These are phyloP conservation scores for Cubamyces lactineus DNA, from an alignment of 768 basidiomycete genomes.

Conservation along the genomic window DNA sequence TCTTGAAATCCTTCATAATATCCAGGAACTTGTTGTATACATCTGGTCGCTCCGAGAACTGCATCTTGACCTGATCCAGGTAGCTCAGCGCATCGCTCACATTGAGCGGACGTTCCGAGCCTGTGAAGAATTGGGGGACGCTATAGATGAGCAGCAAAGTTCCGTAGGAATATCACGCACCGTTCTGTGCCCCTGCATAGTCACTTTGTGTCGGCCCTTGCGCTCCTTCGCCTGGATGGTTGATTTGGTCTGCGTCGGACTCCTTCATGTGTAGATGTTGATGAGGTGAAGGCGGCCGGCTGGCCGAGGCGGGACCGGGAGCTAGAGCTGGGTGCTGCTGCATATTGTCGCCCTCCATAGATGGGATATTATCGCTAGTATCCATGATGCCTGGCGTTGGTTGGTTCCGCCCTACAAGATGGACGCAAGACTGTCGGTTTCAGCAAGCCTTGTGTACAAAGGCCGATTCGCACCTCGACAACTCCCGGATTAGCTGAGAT, in stretches of 20 bases:
- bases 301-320: not conserved
- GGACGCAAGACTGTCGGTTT: constrained; percentile 1
- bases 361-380: not conserved
- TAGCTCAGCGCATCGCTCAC: constrained; percentile 66
- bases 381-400: not conserved
- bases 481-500: not conserved
- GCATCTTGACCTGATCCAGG: constrained; percentile 65
- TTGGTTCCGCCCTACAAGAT: not conserved
- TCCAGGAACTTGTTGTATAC: constrained; percentile 68
- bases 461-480: not conserved
- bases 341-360: not conserved
- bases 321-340: not conserved
- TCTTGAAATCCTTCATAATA: constrained; percentile 79
- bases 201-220: not conserved
- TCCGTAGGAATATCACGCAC: not conserved
- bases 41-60: constrained; percentile 60
- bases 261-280: not conserved
- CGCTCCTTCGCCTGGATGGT: not conserved
- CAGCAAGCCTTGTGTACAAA: not conserved
- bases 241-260: not conserved
- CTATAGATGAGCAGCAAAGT: not conserved
- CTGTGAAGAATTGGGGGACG: not conserved
- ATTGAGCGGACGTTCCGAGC: constrained; percentile 52
- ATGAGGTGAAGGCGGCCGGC: constrained; percentile 10
- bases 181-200: not conserved